These are phyloP conservation scores for Colletotrichum sp. DNA, from an alignment of 2,329 filamentous ascomycete species.

Conservation along the genomic window DNA sequence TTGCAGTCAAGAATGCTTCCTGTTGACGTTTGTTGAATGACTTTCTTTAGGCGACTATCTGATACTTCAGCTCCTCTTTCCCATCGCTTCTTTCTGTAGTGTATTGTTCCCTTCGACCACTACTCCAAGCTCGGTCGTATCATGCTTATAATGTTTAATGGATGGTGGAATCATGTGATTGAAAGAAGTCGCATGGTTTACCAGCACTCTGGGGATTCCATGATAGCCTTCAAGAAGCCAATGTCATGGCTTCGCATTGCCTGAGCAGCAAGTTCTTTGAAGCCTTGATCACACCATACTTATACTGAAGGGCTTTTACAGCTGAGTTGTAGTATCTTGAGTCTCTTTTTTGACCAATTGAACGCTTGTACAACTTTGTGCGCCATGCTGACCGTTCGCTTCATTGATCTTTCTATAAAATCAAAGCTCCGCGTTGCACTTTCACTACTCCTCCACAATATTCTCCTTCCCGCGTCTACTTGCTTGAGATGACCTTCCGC, in stretches of 20 bases:
- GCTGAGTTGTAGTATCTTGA: rapidly evolving
- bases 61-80: neutral
- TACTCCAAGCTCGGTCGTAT: rapidly evolving
- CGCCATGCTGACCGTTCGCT: rapidly evolving
- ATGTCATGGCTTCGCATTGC: too few species aligned
- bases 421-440: neutral
- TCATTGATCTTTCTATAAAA: neutral
- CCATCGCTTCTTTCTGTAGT: neutral
- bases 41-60: neutral
- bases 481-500: neutral
- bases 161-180: neutral
- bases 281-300: neutral
- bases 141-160: rapidly evolving
- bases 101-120: rapidly evolving
- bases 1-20: neutral
- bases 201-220: neutral
- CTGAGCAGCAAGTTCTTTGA: neutral
- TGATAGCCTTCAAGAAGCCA: too few species aligned
- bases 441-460: neutral
- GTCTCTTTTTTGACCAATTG: neutral
- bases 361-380: rapidly evolving
- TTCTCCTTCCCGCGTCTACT: neutral
- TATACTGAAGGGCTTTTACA: rapidly evolving
- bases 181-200: rapidly evolving
- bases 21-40: rapidly evolving